Percentiles rank a stretch among this genome's conserved stretches.
Conservation (phyloP, 495 filamentous ascomycete genomes). For the Penicillium lividum region DNA sequence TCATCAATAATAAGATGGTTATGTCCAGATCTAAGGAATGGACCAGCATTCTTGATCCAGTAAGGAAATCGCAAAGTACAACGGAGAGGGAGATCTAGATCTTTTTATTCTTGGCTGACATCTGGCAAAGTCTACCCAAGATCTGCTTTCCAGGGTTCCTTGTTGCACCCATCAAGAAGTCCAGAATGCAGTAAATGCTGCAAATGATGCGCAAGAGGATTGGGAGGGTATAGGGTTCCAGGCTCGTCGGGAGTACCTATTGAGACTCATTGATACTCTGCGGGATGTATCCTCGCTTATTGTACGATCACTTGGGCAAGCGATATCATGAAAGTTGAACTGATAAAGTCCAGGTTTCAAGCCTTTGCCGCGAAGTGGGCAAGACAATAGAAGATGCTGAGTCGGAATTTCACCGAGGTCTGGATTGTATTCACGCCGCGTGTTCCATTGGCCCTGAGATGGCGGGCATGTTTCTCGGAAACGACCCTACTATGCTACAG, state of each 20-base stretch:
- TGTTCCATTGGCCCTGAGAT: slow-evolving; percentile 33
- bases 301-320: slow-evolving; percentile 14
- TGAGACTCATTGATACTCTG: slow-evolving; percentile 24
- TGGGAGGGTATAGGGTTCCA: slow-evolving; percentile 26
- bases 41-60: slow-evolving; percentile 30
- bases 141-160: slow-evolving; percentile 25
- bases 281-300: slow-evolving; percentile 24
- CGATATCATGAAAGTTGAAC: background rate
- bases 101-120: background rate
- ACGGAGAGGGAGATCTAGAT: background rate
- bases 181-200: slow-evolving; percentile 28
- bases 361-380: slow-evolving; percentile 26
- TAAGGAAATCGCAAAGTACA: slow-evolving; percentile 5
- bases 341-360: slow-evolving; percentile 5
- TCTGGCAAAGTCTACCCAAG: slow-evolving; percentile 21
- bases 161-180: slow-evolving; percentile 24
- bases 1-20: slow-evolving; percentile 26
- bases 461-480: slow-evolving; percentile 29
- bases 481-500: slow-evolving; percentile 25
- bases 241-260: slow-evolving; percentile 23
- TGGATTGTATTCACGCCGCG: slow-evolving; percentile 32
- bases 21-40: slow-evolving; percentile 28
- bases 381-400: slow-evolving; percentile 34
- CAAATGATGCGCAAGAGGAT: slow-evolving; percentile 22
- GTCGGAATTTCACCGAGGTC: slow-evolving; percentile 26